phyloP scores from a whole-genome alignment of 805 yeast genomes.

The Lachancea dasiensis region DNA sequence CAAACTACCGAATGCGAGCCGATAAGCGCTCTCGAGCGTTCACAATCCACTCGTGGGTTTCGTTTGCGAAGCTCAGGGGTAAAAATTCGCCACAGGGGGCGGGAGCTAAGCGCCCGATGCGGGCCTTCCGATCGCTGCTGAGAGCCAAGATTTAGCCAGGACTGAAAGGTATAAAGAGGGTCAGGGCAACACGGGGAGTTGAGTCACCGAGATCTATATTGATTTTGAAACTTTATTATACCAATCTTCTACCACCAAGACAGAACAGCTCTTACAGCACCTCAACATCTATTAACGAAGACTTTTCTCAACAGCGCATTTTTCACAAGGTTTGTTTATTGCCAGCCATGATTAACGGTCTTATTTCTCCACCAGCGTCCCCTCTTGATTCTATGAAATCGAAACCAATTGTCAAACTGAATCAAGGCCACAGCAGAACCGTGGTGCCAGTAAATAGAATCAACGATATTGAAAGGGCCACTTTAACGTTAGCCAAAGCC shows the following conservation, averaged over 20 bases:
- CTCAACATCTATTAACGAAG: not conserved
- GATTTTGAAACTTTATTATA: not conserved
- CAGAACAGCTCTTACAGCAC: not conserved
- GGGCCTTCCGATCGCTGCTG: too few relatives aligned
- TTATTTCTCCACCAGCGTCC: slow-evolving; percentile 10
- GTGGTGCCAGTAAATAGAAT: slow-evolving; percentile 19
- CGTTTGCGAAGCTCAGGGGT: too few relatives aligned
- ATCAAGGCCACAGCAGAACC: slow-evolving; percentile 11
- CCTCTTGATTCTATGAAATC: slow-evolving; percentile 1
- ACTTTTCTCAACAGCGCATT: not conserved
- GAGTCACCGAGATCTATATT: not conserved
- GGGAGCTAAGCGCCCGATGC: too few relatives aligned
- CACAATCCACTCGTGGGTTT: too few relatives aligned
- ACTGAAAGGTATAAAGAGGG: slow-evolving; percentile 1
- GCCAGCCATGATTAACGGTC: slow-evolving; percentile 7
- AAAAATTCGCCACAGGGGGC: too few relatives aligned
- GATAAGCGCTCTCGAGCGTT: too few relatives aligned
- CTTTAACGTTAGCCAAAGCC: slow-evolving; percentile 24
- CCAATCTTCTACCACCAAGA: too few relatives aligned
- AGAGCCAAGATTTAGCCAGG: too few relatives aligned
- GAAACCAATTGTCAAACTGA: slow-evolving; percentile 4
- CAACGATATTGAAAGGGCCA: slow-evolving; percentile 23
- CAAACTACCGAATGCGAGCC: too few relatives aligned
- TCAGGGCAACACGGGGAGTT: not conserved
- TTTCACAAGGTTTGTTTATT: not conserved